These are phyloP conservation scores for Colletotrichum acutatum DNA, from an alignment of 2,329 filamentous ascomycete genomes.

Conservation along the genomic window DNA sequence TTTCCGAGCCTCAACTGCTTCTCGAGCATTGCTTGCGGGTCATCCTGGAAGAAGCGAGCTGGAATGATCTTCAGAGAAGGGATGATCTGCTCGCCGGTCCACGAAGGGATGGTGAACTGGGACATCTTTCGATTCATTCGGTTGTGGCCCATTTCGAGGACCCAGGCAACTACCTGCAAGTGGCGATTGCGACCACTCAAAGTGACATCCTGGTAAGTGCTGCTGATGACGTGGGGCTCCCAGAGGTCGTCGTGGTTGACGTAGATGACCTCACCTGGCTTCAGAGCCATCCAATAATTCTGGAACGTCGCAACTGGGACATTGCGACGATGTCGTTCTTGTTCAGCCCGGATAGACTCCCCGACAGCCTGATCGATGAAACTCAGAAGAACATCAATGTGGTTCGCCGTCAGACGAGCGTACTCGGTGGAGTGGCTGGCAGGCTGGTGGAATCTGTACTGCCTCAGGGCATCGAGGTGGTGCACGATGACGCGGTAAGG, in stretches of 20 bases:
- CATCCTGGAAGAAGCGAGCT: conserved; percentile 53
- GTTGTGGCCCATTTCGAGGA: conserved; percentile 48
- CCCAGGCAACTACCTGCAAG: conserved; percentile 52
- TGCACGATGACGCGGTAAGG: conserved; percentile 62
- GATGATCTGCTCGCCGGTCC: conserved; percentile 57
- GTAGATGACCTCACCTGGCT: conserved; percentile 58
- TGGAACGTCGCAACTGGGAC: conserved; percentile 56
- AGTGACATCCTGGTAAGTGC: conserved; percentile 37
- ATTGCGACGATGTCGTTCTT: conserved; percentile 49
- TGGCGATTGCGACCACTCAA: neutral
- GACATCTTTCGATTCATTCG: conserved; percentile 51
- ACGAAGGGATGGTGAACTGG: conserved; percentile 48
- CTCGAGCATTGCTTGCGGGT: conserved; percentile 47
- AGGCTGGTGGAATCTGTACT: conserved; percentile 55
- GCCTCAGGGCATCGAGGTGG: conserved; percentile 53
- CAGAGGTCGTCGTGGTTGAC: conserved; percentile 51
- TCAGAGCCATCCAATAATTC: conserved; percentile 58
- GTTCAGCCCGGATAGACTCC: conserved; percentile 51
- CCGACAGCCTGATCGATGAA: conserved; percentile 55
- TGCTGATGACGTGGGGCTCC: conserved; percentile 54
- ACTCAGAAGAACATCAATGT: conserved; percentile 57
- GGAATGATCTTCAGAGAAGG: conserved; percentile 54
- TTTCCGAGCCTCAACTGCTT: conserved; percentile 54
- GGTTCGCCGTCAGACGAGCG: conserved; percentile 50
- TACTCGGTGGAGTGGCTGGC: conserved; percentile 53